Evolutionary conservation across 768 basidiomycete species (phyloP), one percentile per base, ranked within the genome.

Genomic region (Leccinum incarnatum): DNA sequence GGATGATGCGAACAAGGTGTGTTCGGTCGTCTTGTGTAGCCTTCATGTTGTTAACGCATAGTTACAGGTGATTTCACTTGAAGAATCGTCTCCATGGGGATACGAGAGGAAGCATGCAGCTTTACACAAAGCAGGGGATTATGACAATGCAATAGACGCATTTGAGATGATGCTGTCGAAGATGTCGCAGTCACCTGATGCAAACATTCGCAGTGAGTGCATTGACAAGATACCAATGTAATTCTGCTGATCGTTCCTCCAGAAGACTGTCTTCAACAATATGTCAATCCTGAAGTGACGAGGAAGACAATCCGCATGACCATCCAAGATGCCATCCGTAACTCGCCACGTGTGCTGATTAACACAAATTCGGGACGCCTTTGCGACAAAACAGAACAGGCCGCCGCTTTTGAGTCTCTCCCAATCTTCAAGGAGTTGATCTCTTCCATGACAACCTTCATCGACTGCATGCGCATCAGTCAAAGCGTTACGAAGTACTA

Each of bases 101-200:
- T 59, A 55, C 3, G 46, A 52, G 32, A 40, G 29, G 15, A 61
- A 51, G n/a, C 25, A 50, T 53, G 51, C 30, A 5, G 58, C 58
- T 2, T 46, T 60, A 29, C 51, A 11, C 4, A n/a, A 25, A 9
- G 51, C 46, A 2, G 54, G 27, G 2, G 11, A 11, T 23, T 29
- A 53, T 14, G 30, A 12, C 2, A 25, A 51, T 34, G 54, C 46
- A 19, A 30, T 56, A 12, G 19, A 53, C 11, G 54, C 51, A 48
- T 53, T 48, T 7, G 51, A 62, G 46, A 19, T 5, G 7, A 62
- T 60, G 58, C 21, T 62, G 0, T 56, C 15, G 8, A 49, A 49
- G 47, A 34, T 62, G 30, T 47, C 42, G 5, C 23, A 51, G 9
- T 62, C 61, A 11, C 5, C 27, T 7, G 27, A 51, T 36, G 29